Evolutionary conservation across 1,139 yeast species (phyloP).

Genomic region (Geotrichum candidum): DNA sequence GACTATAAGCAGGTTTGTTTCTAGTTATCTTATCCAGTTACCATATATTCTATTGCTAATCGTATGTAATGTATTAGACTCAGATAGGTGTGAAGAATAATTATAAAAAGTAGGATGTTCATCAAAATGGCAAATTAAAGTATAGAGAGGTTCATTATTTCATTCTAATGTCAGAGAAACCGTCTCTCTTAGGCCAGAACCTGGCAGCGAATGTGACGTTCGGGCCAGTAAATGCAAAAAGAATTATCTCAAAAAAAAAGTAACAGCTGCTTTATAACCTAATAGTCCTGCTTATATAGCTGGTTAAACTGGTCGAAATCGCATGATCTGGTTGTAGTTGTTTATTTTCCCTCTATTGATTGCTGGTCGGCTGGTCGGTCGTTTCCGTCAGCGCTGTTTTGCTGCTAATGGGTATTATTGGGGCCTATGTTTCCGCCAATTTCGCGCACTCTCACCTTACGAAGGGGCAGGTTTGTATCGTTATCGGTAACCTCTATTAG

Average conservation of each 20-base stretch:
- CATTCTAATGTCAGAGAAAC: neutral
- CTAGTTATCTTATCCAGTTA: no score
- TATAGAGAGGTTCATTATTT: neutral
- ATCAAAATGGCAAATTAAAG: neutral
- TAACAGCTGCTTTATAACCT: neutral
- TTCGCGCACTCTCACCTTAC: neutral
- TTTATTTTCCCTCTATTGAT: neutral
- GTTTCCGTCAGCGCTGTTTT: neutral
- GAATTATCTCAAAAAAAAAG: neutral
- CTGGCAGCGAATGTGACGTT: neutral
- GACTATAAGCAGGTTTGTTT: no score
- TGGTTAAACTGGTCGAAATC: neutral
- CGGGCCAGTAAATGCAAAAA: neutral
- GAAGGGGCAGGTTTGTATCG: conserved; percentile 10
- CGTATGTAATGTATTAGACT: no score
- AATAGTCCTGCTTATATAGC: neutral
- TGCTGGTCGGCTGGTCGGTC: neutral
- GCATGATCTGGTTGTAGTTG: neutral
- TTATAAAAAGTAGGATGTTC: neutral
- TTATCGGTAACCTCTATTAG: conserved; percentile 13
- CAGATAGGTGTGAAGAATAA: neutral
- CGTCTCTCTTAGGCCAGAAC: neutral
- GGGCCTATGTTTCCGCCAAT: neutral
- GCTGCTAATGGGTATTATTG: neutral
- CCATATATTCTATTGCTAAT: no score